Evolutionary conservation across 75 land plant genomes (phyloP), one percentile per base, ranked within the genome.

Genomic region (Azolla pinnata): DNA sequence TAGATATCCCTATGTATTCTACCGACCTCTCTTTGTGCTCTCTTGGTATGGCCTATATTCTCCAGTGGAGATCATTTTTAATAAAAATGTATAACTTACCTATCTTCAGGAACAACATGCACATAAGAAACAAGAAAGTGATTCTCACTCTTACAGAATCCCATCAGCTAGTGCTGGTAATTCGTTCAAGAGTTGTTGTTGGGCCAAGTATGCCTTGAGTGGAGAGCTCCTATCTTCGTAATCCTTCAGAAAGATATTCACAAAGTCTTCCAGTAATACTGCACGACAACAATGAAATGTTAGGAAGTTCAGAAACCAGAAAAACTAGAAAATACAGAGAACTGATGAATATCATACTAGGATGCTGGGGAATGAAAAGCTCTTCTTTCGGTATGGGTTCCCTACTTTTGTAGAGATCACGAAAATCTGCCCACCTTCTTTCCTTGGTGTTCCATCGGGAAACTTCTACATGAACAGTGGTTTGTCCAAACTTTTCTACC

Each of bases 61-160:
- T n/a, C n/a, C n/a, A n/a, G n/a, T n/a, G n/a, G n/a, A n/a, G n/a
- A n/a, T n/a, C n/a, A n/a, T n/a, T n/a, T n/a, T n/a, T n/a, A n/a
- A n/a, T n/a, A n/a, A n/a, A n/a, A n/a, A n/a, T n/a, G n/a, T n/a
- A n/a, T n/a, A n/a, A n/a, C n/a, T n/a, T n/a, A n/a, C n/a, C n/a
- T n/a, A n/a, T n/a, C n/a, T n/a, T n/a, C n/a, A n/a, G n/a, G n/a
- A n/a, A n/a, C n/a, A n/a, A n/a, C n/a, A n/a, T n/a, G n/a, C n/a
- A n/a, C n/a, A n/a, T n/a, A n/a, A n/a, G n/a, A n/a, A n/a, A n/a
- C n/a, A n/a, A n/a, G n/a, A n/a, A n/a, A n/a, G n/a, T n/a, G 40
- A 64, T 29, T 54, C 66, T 64, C 56, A 64, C 66, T 64, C 66
- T 64, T 64, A 64, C 66, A 34, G 38, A 35, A 64, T 64, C 57